phyloP scores from a whole-genome alignment of 1,284 basidiomycete species.

The Pseudozyma sp. region DNA sequence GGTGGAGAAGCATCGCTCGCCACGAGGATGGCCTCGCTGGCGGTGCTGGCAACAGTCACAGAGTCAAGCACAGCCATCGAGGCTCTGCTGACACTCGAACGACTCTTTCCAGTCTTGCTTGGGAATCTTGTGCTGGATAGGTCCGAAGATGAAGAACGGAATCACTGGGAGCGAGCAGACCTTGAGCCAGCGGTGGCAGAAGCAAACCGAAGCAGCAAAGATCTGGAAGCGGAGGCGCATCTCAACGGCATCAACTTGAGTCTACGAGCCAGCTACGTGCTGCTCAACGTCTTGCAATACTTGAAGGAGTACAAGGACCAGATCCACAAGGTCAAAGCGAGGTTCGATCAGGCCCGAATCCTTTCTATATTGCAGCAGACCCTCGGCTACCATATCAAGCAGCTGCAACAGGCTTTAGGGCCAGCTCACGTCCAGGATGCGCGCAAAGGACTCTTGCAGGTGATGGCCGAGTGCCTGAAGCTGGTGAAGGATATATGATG shows the following conservation, averaged over 20 bases:
- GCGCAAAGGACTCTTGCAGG: constrained; percentile 28
- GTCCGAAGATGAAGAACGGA: constrained; percentile 23
- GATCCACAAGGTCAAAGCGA: neutral
- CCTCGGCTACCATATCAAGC: constrained; percentile 20
- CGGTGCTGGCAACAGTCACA: constrained; percentile 32
- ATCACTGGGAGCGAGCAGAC: constrained; percentile 33
- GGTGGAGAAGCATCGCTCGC: constrained; percentile 33
- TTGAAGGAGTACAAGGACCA: neutral
- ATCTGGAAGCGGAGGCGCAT: constrained; percentile 17
- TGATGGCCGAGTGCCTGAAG: constrained; percentile 35
- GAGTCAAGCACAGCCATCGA: constrained; percentile 10
- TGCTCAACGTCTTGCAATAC: constrained; percentile 29
- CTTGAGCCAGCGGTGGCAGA: constrained; percentile 3
- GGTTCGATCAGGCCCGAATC: constrained; percentile 10
- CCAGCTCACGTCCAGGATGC: constrained; percentile 30
- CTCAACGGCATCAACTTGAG: constrained; percentile 35
- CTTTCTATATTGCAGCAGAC: constrained; percentile 17
- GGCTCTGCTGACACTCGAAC: constrained; percentile 23
- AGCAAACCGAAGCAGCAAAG: neutral
- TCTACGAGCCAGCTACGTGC: constrained; percentile 35
- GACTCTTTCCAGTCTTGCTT: constrained; percentile 27
- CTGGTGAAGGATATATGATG: constrained; percentile 12
- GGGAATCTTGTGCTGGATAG: constrained; percentile 22
- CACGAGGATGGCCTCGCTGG: constrained; percentile 36
- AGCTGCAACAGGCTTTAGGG: constrained; percentile 7